A percentile compares a stretch with the other conserved stretches of the same genome.
Conservation (phyloP, 371 early-diverging fungal genomes). For the Syncephalastrum racemosum region DNA sequence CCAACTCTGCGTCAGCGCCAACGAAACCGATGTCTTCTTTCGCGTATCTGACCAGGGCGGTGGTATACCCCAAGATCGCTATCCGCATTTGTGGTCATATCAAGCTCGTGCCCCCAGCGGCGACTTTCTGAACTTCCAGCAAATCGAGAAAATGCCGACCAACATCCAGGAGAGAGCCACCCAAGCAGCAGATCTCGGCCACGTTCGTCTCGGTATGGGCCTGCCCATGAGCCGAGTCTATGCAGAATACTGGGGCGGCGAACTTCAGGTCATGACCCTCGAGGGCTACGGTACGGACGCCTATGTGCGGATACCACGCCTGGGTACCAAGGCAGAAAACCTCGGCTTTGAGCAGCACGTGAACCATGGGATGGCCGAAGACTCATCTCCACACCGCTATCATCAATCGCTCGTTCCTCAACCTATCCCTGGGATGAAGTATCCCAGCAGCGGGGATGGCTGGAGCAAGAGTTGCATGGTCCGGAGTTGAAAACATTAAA, state of each 20-base stretch:
- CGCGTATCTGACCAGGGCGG: constrained; percentile 93
- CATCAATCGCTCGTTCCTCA: neutral
- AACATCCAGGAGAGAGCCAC: constrained; percentile 30
- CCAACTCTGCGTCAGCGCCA: constrained; percentile 79
- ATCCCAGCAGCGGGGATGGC: constrained; percentile 10
- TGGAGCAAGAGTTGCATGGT: constrained; percentile 19
- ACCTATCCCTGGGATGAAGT: neutral
- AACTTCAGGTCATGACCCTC: constrained; percentile 70
- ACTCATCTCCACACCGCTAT: neutral
- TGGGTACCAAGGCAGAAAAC: constrained; percentile 71
- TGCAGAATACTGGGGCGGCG: constrained; percentile 86
- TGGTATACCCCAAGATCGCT: constrained; percentile 70
- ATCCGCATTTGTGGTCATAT: constrained; percentile 82
- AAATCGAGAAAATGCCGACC: constrained; percentile 35
- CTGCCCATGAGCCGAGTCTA: constrained; percentile 84
- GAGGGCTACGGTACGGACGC: constrained; percentile 90
- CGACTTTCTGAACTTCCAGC: constrained; percentile 35
- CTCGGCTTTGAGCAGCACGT: constrained; percentile 25
- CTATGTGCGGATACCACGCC: constrained; percentile 72
- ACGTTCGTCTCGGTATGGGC: constrained; percentile 75
- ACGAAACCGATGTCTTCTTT: constrained; percentile 76
- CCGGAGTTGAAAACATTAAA: constrained; percentile 6
- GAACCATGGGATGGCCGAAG: too few relatives aligned
- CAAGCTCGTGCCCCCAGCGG: constrained; percentile 39
- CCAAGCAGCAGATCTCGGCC: constrained; percentile 30